Base-by-base conservation (phyloP, 2,329 filamentous ascomycete species). In the Trichoderma guizhouense region DNA sequence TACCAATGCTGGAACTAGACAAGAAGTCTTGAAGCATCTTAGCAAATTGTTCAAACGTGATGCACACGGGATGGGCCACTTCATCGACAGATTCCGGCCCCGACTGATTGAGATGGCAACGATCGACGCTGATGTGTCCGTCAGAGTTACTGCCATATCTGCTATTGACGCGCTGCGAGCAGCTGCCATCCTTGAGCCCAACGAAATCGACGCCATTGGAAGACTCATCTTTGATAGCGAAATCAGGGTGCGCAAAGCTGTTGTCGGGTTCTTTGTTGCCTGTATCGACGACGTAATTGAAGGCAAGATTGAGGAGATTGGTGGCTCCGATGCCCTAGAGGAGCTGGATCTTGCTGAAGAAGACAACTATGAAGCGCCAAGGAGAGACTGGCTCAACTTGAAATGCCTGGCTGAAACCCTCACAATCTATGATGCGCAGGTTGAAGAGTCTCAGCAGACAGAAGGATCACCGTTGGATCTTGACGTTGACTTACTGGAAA, bases 41-140 rank as follows among this genome's bases (percentile, higher is more conserved):
- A 86, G 89, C 26, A 90, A 89, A 71, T 87, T 99, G 6, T 95
- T 97, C 82, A 91, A 90, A 77, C 90, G 93, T 72, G 91, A 93
- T 75, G 90, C 94, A 68, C 94, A 94, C 79, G 89, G 97, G 74
- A 85, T 99, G 67, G 92, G 94, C 71, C 93, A 94, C 72, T 99
- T 98, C 77, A 97, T 97, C 43, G 96, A 98, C 80, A 89, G 94
- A 62, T 99, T 98, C 81, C 89, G 95, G 63, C 86, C 91, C 7
- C 90, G 96, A 32, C 86, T 99, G 51, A 92, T 98, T 30, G 96
- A 99, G 82, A 98, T 99, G 85, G 95, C 95, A 0, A 93, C 92
- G 7, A 89, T 90, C 73, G 96, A 99, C 80, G 88, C 92, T 0
- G 96, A 99, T 76, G 84, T 92, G 15, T 88, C 87, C 67, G 94